Conservation (phyloP, 139 green algal genomes). For the Chlorokybus atmophyticus region DNA sequence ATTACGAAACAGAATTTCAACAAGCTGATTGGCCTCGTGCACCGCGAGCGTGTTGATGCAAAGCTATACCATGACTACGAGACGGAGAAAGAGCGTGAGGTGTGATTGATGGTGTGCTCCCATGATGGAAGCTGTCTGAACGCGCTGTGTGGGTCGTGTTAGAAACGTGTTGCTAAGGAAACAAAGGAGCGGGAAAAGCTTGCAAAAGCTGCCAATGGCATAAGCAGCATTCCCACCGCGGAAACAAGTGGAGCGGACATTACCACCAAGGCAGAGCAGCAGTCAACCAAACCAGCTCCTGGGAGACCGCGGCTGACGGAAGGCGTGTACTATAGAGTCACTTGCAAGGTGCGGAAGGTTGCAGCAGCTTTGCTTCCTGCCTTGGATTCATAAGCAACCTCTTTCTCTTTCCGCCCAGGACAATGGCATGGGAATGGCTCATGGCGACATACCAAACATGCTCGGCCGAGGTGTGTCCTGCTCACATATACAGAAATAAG, state of each 20-base stretch:
- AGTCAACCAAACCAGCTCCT: too few relatives aligned
- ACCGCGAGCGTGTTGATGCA: slow-evolving; percentile 65
- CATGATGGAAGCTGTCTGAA: neutral
- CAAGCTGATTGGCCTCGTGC: slow-evolving; percentile 57
- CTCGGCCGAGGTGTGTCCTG: slow-evolving; percentile 42
- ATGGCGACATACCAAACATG: slow-evolving; percentile 90
- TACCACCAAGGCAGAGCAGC: too few relatives aligned
- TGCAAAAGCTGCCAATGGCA: slow-evolving; percentile 47
- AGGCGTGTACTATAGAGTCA: slow-evolving; percentile 78
- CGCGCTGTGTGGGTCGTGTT: neutral
- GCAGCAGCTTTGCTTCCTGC: neutral
- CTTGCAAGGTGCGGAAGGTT: slow-evolving; percentile 41
- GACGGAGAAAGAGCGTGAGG: slow-evolving; percentile 42
- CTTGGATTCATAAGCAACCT: neutral
- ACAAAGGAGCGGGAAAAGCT: slow-evolving; percentile 55
- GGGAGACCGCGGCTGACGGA: too few relatives aligned
- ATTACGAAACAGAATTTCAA: slow-evolving; percentile 44
- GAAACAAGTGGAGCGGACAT: too few relatives aligned
- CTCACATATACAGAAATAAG: neutral
- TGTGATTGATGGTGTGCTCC: neutral
- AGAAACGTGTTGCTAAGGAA: slow-evolving; percentile 72
- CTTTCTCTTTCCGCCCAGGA: slow-evolving; percentile 48
- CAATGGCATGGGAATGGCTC: slow-evolving; percentile 87
- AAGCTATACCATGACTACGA: slow-evolving; percentile 86
- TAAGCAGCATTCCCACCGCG: too few relatives aligned